phyloP scores from a whole-genome alignment of 805 yeast species.

The Starmera dryadoides region DNA sequence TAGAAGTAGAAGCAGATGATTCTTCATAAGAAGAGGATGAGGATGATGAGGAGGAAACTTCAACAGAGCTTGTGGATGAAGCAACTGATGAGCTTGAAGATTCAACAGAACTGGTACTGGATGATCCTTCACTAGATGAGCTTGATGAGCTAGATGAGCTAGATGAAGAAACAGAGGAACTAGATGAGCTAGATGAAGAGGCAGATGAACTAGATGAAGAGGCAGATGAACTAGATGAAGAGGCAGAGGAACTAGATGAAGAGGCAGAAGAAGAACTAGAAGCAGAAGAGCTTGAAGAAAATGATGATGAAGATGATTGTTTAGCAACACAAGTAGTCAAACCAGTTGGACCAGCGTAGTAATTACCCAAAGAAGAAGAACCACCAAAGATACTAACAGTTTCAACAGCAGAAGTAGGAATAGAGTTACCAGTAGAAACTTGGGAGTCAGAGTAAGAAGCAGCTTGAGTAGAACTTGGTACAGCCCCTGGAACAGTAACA shows the following conservation, averaged over 20 bases:
- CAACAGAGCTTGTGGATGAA: slow-evolving; percentile 19
- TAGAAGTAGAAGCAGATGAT: neutral
- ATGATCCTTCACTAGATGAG: slow-evolving; percentile 15
- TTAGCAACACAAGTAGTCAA: slow-evolving; percentile 1
- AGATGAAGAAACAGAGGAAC: neutral
- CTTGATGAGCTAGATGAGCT: neutral
- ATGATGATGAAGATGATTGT: neutral
- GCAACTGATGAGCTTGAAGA: slow-evolving; percentile 22
- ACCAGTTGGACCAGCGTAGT: slow-evolving; percentile 5
- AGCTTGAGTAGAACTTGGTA: slow-evolving; percentile 1
- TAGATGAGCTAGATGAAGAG: slow-evolving; percentile 22
- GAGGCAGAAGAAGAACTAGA: neutral
- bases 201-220: slow-evolving; percentile 6
- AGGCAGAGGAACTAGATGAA: neutral
- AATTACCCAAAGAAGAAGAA: slow-evolving; percentile 1
- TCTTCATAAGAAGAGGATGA: slow-evolving; percentile 19
- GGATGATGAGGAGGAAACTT: slow-evolving; percentile 17
- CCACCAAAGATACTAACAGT: slow-evolving; percentile 4
- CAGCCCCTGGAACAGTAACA: neutral
- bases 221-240: slow-evolving; percentile 13
- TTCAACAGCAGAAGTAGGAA: slow-evolving; percentile 1
- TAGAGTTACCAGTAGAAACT: neutral
- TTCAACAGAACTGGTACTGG: slow-evolving; percentile 19
- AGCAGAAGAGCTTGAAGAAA: neutral
- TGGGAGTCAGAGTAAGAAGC: slow-evolving; percentile 1